phyloP scores from a whole-genome alignment of 345 rosid genomes.

The Eucalyptus marginata region DNA sequence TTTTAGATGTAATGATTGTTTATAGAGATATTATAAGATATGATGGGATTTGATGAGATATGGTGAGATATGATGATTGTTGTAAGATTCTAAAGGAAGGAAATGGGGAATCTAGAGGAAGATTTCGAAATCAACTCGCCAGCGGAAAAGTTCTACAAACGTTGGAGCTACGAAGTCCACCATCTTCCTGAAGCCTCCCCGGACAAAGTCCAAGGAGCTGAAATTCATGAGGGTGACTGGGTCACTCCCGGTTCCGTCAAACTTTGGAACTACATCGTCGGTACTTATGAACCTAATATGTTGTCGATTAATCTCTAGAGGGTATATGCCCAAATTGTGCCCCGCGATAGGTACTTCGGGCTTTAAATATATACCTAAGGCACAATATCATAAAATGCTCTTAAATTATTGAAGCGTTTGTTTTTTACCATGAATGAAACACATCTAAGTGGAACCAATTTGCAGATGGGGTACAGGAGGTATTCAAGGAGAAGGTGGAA shows the following conservation, averaged over 20 bases:
- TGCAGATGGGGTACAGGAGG: neutral
- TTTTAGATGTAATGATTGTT: too few relatives aligned
- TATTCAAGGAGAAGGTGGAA: neutral
- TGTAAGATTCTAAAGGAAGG: too few relatives aligned
- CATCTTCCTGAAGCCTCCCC: neutral
- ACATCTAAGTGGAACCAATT: neutral
- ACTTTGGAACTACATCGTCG: neutral
- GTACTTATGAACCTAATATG: neutral
- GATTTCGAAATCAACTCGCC: constrained; percentile 1
- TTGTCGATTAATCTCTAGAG: neutral
- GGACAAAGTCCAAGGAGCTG: neutral
- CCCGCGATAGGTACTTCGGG: neutral
- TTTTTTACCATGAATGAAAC: neutral
- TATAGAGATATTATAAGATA: too few relatives aligned
- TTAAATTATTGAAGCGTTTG: neutral
- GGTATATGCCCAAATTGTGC: neutral
- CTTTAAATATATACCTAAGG: neutral
- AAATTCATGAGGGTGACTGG: constrained; percentile 6
- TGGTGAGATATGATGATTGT: too few relatives aligned
- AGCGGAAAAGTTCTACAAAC: neutral
- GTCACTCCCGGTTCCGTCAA: neutral
- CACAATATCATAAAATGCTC: neutral
- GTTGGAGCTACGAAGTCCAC: neutral
- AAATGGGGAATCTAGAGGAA: neutral
- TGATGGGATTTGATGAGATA: too few relatives aligned